Base-by-base conservation (phyloP, 352 stramenopile species). In the Pelagophyceae sp. region DNA sequence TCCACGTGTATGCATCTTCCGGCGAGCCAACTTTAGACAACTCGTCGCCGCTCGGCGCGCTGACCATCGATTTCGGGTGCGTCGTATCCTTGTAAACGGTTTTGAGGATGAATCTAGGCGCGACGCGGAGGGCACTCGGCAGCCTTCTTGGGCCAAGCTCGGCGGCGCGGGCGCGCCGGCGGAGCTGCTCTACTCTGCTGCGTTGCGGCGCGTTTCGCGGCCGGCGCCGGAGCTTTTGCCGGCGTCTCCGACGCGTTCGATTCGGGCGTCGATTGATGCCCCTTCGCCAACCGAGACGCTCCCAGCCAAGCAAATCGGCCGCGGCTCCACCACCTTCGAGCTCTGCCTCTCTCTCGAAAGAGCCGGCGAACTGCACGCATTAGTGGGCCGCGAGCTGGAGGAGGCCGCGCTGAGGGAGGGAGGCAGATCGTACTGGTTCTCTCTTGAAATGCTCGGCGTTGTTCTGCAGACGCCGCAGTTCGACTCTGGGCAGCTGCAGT, bases 311-410 rank as follows among this genome's bases (percentile, higher is more conserved):
- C 67, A 33, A 11, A 23, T 74, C 33, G 67, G 67, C 33, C 19
- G 38, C 1, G 67, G 67, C 2, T 20, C 0, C 25, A 54, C 67
- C 2, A 17, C 33, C 20, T 74, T 74, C 67, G 67, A 74, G 38
- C 38, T 74, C 20, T 74, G 67, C 67, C 35, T 74, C 5, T 74
- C 67, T 0, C 67, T 74, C 67, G 35, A 74, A n/a, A 27, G 6
- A 1, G 67, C 67, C 11, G 67, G 35, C 11, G 33, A 50, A 1
- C n/a, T 74, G 5, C 25, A 32, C 6, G 6, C 29, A 1, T n/a
- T 74, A 11, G 67, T 74, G 27, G 67, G 67, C 11, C 2, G 6
- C 20, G 67, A 74, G 38, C 67, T 74, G 15, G 33, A 11, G 1
- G 67, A 74, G 33, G 67, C 67, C 27, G 33, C 67, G 33, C 1